Conservation (phyloP, 179 eudicot genomes). For the Heliamphora pulchella region DNA sequence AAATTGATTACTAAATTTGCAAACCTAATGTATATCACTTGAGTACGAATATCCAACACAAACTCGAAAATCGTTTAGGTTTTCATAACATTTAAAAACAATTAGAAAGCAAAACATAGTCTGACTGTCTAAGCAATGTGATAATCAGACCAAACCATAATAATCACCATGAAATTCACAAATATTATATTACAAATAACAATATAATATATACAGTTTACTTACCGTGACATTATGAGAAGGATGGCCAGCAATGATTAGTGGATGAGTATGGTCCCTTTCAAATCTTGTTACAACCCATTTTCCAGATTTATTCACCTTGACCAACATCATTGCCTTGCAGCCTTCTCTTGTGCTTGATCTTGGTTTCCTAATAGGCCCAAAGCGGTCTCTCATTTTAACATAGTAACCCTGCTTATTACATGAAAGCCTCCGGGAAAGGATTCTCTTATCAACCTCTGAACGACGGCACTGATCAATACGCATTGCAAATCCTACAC, state of each 20-base stretch:
- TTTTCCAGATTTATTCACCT: conserved; percentile 36
- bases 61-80: no score
- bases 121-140: neutral
- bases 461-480: conserved; percentile 43
- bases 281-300: conserved; percentile 46
- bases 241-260: conserved; percentile 18
- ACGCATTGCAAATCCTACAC: conserved; percentile 34
- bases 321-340: conserved; percentile 50
- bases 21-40: neutral
- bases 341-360: conserved; percentile 39
- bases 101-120: neutral
- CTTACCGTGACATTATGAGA: conserved; percentile 23
- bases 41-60: neutral
- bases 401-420: conserved; percentile 42
- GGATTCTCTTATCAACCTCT: conserved; percentile 37
- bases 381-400: conserved; percentile 29
- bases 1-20: neutral
- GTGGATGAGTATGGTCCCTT: conserved; percentile 47
- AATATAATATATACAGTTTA: neutral
- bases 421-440: conserved; percentile 40
- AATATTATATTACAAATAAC: neutral
- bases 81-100: no score
- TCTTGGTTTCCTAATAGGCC: conserved; percentile 25
- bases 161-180: neutral
- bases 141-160: conserved; percentile 6